phyloP scores from a whole-genome alignment of 345 rosid species.

The Arabidopsis thaliana region DNA sequence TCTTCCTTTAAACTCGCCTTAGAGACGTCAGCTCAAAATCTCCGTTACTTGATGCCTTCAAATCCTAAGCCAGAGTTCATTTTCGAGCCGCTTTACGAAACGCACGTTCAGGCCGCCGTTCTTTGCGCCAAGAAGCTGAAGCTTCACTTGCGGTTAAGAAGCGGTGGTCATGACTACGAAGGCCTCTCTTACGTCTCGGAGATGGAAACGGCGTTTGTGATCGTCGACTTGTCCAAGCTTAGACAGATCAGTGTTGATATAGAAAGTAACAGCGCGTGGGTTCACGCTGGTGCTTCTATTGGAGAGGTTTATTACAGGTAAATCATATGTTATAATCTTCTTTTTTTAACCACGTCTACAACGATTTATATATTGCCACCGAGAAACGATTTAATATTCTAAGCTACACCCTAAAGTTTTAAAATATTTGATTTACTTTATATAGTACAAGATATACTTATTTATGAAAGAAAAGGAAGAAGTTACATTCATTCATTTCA shows the following conservation, averaged over 20 bases:
- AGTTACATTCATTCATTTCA: neutral
- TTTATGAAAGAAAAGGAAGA: neutral
- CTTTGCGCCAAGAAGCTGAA: slow-evolving; percentile 59
- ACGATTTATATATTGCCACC: neutral
- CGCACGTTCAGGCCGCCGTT: slow-evolving; percentile 74
- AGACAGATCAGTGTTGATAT: slow-evolving; percentile 58
- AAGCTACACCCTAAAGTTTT: neutral
- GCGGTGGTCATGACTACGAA: slow-evolving; percentile 84
- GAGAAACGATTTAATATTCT: neutral
- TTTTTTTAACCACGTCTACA: no score
- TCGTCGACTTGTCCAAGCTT: slow-evolving; percentile 64
- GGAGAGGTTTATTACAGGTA: slow-evolving; percentile 62
- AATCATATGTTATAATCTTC: neutral
- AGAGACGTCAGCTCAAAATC: slow-evolving; percentile 59
- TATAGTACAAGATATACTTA: neutral
- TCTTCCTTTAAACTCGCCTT: slow-evolving; percentile 51
- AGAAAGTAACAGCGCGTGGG: slow-evolving; percentile 63
- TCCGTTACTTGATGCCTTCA: slow-evolving; percentile 54
- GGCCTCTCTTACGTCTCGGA: slow-evolving; percentile 68
- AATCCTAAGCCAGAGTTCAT: slow-evolving; percentile 69
- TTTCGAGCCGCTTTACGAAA: slow-evolving; percentile 56
- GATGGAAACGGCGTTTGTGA: slow-evolving; percentile 58
- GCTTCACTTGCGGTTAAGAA: slow-evolving; percentile 61
- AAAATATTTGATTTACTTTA: neutral
- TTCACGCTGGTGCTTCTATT: slow-evolving; percentile 71